Conservation (phyloP, 257 asterid species). For the Jaltomata sinuosa region DNA sequence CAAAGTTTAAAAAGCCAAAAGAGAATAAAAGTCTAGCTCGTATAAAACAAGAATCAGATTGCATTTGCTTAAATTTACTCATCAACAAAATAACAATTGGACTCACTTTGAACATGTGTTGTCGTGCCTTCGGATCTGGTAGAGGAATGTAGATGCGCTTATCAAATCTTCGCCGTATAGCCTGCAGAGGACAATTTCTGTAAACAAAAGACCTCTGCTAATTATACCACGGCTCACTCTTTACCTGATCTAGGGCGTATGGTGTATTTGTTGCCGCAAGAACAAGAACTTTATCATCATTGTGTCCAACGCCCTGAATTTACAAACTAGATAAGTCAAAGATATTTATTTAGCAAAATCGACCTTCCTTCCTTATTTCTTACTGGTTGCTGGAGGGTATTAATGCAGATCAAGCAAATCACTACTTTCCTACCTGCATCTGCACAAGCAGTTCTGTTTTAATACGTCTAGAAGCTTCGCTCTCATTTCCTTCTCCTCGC, state of each 20-base stretch:
- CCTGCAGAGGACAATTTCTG: constrained; percentile 29
- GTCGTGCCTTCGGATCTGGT: constrained; percentile 87
- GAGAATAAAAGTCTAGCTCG: background rate
- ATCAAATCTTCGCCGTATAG: constrained; percentile 89
- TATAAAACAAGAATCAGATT: background rate
- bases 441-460: constrained; percentile 96
- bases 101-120: constrained; percentile 90
- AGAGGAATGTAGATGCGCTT: constrained; percentile 96
- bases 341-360: background rate
- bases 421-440: constrained; percentile 58
- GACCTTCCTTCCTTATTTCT: background rate
- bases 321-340: background rate
- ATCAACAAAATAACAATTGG: background rate
- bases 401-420: background rate
- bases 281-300: constrained; percentile 96
- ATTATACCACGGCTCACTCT: background rate
- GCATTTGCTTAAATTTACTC: background rate
- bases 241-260: constrained; percentile 96
- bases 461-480: constrained; percentile 97
- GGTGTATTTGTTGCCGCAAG: constrained; percentile 99
- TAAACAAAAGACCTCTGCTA: background rate
- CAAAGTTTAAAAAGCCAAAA: background rate
- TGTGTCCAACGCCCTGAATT: constrained; percentile 88
- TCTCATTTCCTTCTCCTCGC: constrained; percentile 98
- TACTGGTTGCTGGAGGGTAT: background rate